A percentile compares a stretch with the other conserved stretches of the same genome.
Conservation (phyloP, 257 asterid species). For the Phtheirospermum japonicum region DNA sequence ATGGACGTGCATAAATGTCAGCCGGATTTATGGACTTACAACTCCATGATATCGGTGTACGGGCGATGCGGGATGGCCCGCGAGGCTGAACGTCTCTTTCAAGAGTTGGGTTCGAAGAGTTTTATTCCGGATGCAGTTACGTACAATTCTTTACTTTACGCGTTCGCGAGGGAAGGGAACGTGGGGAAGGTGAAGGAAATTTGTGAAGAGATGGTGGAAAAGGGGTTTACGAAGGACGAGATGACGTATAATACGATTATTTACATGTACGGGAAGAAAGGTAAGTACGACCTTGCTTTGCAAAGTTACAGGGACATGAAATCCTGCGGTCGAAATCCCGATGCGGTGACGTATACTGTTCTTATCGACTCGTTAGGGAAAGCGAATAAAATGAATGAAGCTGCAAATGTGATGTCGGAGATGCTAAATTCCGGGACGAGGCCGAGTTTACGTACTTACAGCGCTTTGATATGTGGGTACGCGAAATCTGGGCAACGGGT, state of each 20-base stretch:
- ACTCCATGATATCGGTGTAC: slow-evolving; percentile 90
- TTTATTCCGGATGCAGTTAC: slow-evolving; percentile 90
- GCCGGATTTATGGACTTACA: slow-evolving; percentile 97
- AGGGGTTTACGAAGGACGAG: slow-evolving; percentile 85
- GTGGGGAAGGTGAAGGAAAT: slow-evolving; percentile 62
- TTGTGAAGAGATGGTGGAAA: slow-evolving; percentile 73
- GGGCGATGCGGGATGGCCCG: slow-evolving; percentile 78
- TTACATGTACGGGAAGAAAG: slow-evolving; percentile 78
- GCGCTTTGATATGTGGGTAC: slow-evolving; percentile 94
- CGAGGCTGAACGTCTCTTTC: slow-evolving; percentile 76
- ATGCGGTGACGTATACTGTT: slow-evolving; percentile 89
- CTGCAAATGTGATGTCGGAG: slow-evolving; percentile 82
- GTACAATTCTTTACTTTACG: slow-evolving; percentile 81
- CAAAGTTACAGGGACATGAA: slow-evolving; percentile 72
- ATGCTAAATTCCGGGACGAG: slow-evolving; percentile 70
- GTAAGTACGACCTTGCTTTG: slow-evolving; percentile 67
- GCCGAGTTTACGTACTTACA: slow-evolving; percentile 83
- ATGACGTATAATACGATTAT: slow-evolving; percentile 91
- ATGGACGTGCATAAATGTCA: slow-evolving; percentile 73
- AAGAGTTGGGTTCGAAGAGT: slow-evolving; percentile 63
- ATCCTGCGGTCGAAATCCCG: slow-evolving; percentile 72
- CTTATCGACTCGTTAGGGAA: slow-evolving; percentile 89
- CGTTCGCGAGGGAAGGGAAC: slow-evolving; percentile 88
- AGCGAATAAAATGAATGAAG: slow-evolving; percentile 75
- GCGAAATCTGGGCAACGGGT: slow-evolving; percentile 71